phyloP scores from a whole-genome alignment of 352 stramenopile genomes.

The Phytophthora niederhauseri region DNA sequence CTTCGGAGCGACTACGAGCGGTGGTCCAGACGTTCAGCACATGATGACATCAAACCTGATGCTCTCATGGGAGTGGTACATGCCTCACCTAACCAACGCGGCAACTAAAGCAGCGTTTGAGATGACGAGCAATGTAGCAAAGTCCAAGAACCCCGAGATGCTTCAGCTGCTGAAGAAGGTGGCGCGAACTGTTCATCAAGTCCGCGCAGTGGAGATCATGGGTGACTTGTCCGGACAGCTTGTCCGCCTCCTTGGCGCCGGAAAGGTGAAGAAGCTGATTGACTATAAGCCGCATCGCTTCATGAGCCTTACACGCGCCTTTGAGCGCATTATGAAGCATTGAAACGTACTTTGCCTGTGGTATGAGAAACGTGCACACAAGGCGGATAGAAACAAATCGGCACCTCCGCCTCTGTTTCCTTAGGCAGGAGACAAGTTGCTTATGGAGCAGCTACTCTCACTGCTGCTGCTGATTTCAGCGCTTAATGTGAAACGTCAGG shows the following conservation, averaged over 20 bases:
- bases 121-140: not conserved
- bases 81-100: constrained; percentile 9
- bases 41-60: constrained; percentile 11
- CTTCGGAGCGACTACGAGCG: constrained; percentile 6
- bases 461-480: constrained; percentile 10
- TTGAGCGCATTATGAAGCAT: constrained; percentile 10
- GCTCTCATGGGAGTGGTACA: constrained; percentile 5
- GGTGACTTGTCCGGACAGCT: constrained; percentile 7
- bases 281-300: constrained; percentile 16
- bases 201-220: not conserved
- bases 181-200: constrained; percentile 4
- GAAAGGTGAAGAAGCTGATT: constrained; percentile 11
- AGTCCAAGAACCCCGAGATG: constrained; percentile 6
- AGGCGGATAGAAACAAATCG: no score
- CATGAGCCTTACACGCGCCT: constrained; percentile 5
- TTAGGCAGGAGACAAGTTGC: not conserved
- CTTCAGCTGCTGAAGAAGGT: constrained; percentile 5
- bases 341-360: not conserved
- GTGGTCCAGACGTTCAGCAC: not conserved
- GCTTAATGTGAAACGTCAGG: constrained; percentile 12
- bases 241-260: constrained; percentile 1
- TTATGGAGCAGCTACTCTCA: constrained; percentile 13
- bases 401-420: not conserved
- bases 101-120: constrained; percentile 8
- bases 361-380: no score